Conservation (phyloP, 2,329 filamentous ascomycete genomes). For the Fusarium penzigii region DNA sequence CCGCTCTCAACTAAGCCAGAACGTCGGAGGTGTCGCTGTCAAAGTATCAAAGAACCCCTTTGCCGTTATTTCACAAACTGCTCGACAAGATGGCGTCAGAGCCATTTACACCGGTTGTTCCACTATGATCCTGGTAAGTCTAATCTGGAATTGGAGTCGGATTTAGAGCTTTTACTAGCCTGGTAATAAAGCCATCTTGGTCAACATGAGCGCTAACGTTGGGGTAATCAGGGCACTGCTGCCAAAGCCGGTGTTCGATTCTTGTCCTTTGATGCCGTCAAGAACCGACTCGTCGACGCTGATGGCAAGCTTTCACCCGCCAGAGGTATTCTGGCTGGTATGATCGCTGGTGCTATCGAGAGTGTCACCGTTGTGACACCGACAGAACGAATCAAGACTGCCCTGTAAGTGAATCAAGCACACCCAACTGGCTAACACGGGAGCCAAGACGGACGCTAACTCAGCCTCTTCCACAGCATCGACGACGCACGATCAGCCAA, state of each 20-base stretch:
- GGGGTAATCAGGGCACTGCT: conserved; percentile 48
- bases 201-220: too few species aligned
- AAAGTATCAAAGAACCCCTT: conserved; percentile 54
- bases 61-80: conserved; percentile 54
- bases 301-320: conserved; percentile 57
- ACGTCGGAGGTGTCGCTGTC: background rate
- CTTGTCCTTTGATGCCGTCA: conserved; percentile 66
- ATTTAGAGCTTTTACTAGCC: too few species aligned
- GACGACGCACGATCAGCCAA: conserved; percentile 36
- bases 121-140: conserved; percentile 50
- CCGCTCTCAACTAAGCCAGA: conserved; percentile 53
- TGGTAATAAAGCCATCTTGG: too few species aligned
- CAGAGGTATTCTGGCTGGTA: conserved; percentile 62
- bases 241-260: conserved; percentile 68
- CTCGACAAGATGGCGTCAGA: conserved; percentile 54
- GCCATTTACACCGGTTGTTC: conserved; percentile 66
- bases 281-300: conserved; percentile 55
- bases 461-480: conserved; percentile 23
- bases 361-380: conserved; percentile 67
- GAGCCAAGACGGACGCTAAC: background rate
- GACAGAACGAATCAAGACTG: conserved; percentile 69
- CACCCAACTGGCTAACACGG: background rate
- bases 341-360: conserved; percentile 63
- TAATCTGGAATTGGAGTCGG: too few species aligned
- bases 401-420: conserved; percentile 40